phyloP scores from a whole-genome alignment of 192 early-diverging fungal genomes.

The Rhizophagus prolifer region DNA sequence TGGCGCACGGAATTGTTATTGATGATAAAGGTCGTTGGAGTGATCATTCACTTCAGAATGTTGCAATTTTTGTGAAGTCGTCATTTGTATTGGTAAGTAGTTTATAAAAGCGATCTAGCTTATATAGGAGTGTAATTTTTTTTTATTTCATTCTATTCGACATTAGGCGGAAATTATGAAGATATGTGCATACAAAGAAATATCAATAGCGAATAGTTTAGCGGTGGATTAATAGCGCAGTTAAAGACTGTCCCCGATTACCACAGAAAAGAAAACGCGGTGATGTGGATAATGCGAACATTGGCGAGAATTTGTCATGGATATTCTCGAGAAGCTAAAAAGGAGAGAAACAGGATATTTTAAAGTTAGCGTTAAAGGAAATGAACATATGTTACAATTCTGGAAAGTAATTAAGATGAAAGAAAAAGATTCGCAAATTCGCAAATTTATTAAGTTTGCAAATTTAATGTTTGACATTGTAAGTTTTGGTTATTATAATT shows the following conservation, averaged over 20 bases:
- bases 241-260: neutral
- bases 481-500: conserved; percentile 13
- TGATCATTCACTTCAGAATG: conserved; percentile 21
- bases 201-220: neutral
- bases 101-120: conserved; percentile 6
- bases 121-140: conserved; percentile 15
- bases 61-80: conserved; percentile 9
- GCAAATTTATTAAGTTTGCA: conserved; percentile 4
- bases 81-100: conserved; percentile 24
- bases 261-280: neutral
- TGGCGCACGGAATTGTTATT: conserved; percentile 16
- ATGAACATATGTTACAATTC: conserved; percentile 5
- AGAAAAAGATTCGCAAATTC: too few species aligned
- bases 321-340: neutral
- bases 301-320: neutral
- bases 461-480: conserved; percentile 20
- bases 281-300: neutral
- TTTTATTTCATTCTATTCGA: conserved; percentile 1
- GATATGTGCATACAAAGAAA: neutral
- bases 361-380: conserved; percentile 17
- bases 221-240: neutral
- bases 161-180: conserved; percentile 2
- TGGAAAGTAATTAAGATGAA: conserved; percentile 4
- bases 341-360: neutral
- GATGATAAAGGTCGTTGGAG: conserved; percentile 20